Base-by-base conservation (phyloP, 129 eudicot genomes). In the Centrapalus pauciflorus region DNA sequence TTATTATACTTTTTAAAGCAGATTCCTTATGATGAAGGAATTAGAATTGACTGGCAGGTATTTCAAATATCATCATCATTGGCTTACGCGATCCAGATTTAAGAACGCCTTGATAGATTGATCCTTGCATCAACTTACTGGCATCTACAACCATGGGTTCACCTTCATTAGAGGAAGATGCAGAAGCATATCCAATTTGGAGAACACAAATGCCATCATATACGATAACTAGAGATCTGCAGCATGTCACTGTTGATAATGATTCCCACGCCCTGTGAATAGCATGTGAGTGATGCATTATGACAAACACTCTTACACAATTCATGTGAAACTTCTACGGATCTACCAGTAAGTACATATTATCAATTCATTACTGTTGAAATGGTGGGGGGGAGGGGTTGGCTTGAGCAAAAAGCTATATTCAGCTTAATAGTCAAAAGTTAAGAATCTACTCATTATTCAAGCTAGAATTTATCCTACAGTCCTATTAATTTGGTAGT, bases 181-280 rank as follows among this genome's bases (percentile, higher is more conserved):
- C 79, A 82, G 94, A 85, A 57, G 99, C 90, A 76, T 63, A 77
- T 49, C 99, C 97, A 55, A 75, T 69, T 86, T 94, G 99, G 60
- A 86, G 72, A 57, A 89, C 79, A 74, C 92, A 86, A 50, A 58
- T 61, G 43, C 79, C 79, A 63, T 94, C 87, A 66, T 94, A 89
- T 46, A 94, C 79, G 62, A 94, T 64, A 66, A 94, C 93, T 35
- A 94, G 75, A 35, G 99, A 94, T 75, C 84, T 84, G 83, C 95
- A 78, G 85, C 97, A 94, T 11, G 99, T 94, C 35, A 45, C 88
- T 2, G 32, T 66, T 50, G 81, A 82, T 59, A 94, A 72, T 49
- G 99, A 86, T 64, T 94, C 88, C 99, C 99, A 94, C 13, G 79
- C 81, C 99, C 96, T 93, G 83, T 61, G 56, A 77, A 78, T 62